These are phyloP conservation scores for Solanum hybrid DNA, from an alignment of 305 asterid genomes.

Conservation along the genomic window DNA sequence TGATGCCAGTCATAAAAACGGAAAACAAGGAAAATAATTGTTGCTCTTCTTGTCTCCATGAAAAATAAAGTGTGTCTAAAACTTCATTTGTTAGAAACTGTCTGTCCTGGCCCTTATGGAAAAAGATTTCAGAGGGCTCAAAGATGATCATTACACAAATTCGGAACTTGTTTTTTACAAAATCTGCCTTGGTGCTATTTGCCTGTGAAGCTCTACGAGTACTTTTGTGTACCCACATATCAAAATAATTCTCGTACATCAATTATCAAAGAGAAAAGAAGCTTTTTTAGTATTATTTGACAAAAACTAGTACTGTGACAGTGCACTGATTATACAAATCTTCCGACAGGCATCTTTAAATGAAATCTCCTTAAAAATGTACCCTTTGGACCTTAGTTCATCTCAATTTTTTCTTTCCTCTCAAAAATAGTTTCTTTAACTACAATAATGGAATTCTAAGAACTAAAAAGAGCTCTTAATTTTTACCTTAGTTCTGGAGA, in stretches of 20 bases:
- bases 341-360: background rate
- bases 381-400: background rate
- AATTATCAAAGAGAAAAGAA: background rate
- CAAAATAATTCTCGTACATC: background rate
- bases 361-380: background rate
- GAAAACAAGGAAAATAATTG: background rate
- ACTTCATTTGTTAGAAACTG: background rate
- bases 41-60: background rate
- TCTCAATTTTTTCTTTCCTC: background rate
- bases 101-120: background rate
- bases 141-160: background rate
- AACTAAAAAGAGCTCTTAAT: background rate
- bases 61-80: background rate
- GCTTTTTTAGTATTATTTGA: background rate
- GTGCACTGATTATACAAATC: background rate
- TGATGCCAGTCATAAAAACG: background rate
- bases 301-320: background rate
- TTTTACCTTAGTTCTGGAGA: slow-evolving; percentile 62
- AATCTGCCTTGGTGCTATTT: background rate
- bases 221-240: background rate
- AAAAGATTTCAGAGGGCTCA: background rate
- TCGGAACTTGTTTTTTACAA: background rate
- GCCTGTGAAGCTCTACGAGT: background rate
- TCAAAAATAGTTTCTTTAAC: background rate
- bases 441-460: background rate